Evolutionary conservation across 495 filamentous ascomycete species (phyloP).

Genomic region (Trichocladium uniseriatum): DNA sequence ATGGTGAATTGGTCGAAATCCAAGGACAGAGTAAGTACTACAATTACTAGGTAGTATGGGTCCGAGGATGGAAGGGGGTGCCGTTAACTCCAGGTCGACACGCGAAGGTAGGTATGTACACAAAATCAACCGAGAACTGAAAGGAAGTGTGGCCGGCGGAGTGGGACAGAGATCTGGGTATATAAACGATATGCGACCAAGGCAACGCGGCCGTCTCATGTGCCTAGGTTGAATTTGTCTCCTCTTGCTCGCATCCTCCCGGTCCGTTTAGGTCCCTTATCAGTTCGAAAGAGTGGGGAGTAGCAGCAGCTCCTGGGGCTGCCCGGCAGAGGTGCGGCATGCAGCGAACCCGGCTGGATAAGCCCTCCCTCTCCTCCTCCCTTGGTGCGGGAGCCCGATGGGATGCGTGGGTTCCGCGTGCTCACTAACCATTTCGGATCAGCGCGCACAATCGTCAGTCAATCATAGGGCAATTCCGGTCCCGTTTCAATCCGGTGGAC

Average conservation of each 20-base stretch:
- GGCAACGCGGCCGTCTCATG: neutral
- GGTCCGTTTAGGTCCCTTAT: neutral
- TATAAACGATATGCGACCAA: constrained; percentile 3
- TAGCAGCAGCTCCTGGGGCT: neutral
- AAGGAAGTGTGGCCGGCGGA: neutral
- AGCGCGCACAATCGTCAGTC: too few relatives aligned
- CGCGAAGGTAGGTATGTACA: too few relatives aligned
- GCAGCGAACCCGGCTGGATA: constrained; percentile 6
- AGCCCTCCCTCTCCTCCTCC: neutral
- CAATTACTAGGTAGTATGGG: too few relatives aligned
- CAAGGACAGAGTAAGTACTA: too few relatives aligned
- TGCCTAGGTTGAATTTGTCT: neutral
- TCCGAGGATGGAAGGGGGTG: too few relatives aligned
- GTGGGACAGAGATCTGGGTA: constrained; percentile 9
- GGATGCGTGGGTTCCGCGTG: too few relatives aligned
- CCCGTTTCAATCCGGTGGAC: too few relatives aligned
- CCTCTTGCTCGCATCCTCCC: neutral
- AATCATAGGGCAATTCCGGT: too few relatives aligned
- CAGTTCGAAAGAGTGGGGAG: constrained; percentile 5
- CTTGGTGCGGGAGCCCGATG: neutral
- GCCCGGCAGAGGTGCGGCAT: constrained; percentile 3
- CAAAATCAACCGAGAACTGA: constrained; percentile 2
- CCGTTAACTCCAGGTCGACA: too few relatives aligned
- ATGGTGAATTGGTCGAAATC: neutral
- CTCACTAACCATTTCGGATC: too few relatives aligned